Evolutionary conservation across 2,329 filamentous ascomycete genomes (phyloP), one percentile per base, ranked within the genome.

Genomic region (Aspergillus caelatus): DNA sequence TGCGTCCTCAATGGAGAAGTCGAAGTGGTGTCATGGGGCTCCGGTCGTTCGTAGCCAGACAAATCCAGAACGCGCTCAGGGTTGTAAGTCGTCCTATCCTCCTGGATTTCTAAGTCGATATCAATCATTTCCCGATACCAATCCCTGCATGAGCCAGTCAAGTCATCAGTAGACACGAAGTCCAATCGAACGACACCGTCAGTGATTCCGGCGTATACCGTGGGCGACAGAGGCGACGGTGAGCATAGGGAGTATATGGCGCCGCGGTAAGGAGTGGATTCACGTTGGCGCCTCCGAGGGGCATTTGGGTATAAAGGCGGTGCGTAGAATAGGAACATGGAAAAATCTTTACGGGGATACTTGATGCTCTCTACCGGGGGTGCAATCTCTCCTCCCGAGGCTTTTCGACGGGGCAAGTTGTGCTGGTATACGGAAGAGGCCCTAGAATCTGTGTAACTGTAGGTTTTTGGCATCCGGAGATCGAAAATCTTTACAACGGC

Each of bases 401-500:
- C 14, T 19, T 34, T 39, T 39, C n/a, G 52, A n/a, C 34, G 30
- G 32, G 32, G 21, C 14, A 16, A 41, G 45, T 43, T 52, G 6
- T n/a, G 19, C 28, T 57, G 2, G 28, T 30, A 39, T 9, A 45
- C 28, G 46, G 56, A 52, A n/a, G 63, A 60, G 14, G 46, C 30
- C 23, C 67, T 71, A 30, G 75, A 67, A 26, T 76, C 69, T 11
- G 71, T 70, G 43, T 78, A 76, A 59, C 63, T 74, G 67, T 78
- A 79, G 16, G 66, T 69, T 26, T 71, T 76, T n/a, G 70, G 69
- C 69, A 87, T 78, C 28, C 88, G 85, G 50, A 90, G 71, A 68
- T 90, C 87, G 67, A 88, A 90, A 5, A 89, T 77, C 68, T 89
- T 89, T 52, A 90, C 75, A 57, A 88, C 79, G 52, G 82, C 84